Conservation (phyloP, 2,329 filamentous ascomycete species). For the Fusarium musae region DNA sequence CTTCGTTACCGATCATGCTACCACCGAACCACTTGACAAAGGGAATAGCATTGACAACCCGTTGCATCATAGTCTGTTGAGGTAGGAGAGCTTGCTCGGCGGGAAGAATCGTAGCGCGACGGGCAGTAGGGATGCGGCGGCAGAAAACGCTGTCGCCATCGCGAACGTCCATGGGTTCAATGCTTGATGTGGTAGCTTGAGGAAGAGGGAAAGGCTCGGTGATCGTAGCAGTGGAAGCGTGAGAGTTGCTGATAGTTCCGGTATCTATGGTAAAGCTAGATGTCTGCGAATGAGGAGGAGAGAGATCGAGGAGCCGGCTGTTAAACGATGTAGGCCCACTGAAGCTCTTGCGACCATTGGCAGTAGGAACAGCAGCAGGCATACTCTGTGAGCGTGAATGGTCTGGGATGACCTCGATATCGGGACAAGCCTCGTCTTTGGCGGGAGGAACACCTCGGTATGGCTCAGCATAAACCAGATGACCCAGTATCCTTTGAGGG, state of each 20-base stretch:
- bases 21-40: conserved; percentile 78
- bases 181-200: conserved; percentile 34
- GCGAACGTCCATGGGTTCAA: conserved; percentile 46
- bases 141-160: conserved; percentile 60
- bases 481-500: conserved; percentile 76
- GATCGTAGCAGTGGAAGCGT: conserved; percentile 59
- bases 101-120: conserved; percentile 72
- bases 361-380: conserved; percentile 44
- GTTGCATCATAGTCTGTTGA: conserved; percentile 72
- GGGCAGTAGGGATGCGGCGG: conserved; percentile 73
- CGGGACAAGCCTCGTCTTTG: conserved; percentile 71
- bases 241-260: conserved; percentile 59
- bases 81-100: conserved; percentile 77
- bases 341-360: conserved; percentile 45
- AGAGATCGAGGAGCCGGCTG: conserved; percentile 53
- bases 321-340: conserved; percentile 50
- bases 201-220: conserved; percentile 47
- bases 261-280: conserved; percentile 70
- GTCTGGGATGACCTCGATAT: conserved; percentile 54
- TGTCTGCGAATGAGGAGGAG: conserved; percentile 58
- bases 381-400: conserved; percentile 52
- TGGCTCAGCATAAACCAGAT: conserved; percentile 76
- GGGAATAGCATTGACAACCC: conserved; percentile 72
- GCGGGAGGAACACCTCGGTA: conserved; percentile 73
- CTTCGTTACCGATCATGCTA: conserved; percentile 78